Percentiles rank a stretch among this genome's conserved stretches.
Evolutionary conservation across 139 green algal species (phyloP).

Genomic region (Pleodorina starrii): DNA sequence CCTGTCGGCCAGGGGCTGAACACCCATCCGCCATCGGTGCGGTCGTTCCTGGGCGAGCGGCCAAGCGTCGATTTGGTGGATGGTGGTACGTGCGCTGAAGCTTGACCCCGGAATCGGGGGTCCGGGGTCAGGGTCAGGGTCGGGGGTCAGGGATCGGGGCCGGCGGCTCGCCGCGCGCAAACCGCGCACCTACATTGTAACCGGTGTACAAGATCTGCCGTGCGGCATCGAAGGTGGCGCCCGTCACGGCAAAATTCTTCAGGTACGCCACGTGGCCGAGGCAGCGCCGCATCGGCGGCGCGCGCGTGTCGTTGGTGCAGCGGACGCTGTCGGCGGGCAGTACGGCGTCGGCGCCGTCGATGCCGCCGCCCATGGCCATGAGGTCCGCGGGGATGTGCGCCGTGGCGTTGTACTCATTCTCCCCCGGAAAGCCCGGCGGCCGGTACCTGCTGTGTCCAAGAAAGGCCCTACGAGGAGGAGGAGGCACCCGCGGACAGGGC

Average conservation of each 20-base stretch:
- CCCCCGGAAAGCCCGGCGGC: not conserved
- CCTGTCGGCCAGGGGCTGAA: too few species aligned
- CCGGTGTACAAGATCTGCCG: not conserved
- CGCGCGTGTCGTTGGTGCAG: not conserved
- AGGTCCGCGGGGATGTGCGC: too few species aligned
- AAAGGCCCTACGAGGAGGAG: too few species aligned
- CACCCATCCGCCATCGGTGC: too few species aligned
- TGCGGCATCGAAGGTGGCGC: not conserved
- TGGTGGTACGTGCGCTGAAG: too few species aligned
- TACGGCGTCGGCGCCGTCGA: not conserved
- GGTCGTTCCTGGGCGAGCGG: too few species aligned
- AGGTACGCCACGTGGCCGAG: not conserved
- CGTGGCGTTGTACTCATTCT: constrained; percentile 6
- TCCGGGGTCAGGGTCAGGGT: too few species aligned
- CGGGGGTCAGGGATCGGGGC: too few species aligned
- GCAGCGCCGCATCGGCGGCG: constrained; percentile 2
- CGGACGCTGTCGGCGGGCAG: not conserved
- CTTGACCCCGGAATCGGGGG: too few species aligned
- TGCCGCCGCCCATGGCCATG: not conserved
- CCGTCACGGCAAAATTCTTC: not conserved
- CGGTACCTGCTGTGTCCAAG: not conserved
- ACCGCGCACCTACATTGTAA: not conserved
- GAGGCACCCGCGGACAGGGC: too few species aligned
- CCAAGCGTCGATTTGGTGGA: too few species aligned
- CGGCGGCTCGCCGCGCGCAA: too few species aligned